phyloP scores from a whole-genome alignment of 148 eudicot genomes.

The Rhododendron vialii region DNA sequence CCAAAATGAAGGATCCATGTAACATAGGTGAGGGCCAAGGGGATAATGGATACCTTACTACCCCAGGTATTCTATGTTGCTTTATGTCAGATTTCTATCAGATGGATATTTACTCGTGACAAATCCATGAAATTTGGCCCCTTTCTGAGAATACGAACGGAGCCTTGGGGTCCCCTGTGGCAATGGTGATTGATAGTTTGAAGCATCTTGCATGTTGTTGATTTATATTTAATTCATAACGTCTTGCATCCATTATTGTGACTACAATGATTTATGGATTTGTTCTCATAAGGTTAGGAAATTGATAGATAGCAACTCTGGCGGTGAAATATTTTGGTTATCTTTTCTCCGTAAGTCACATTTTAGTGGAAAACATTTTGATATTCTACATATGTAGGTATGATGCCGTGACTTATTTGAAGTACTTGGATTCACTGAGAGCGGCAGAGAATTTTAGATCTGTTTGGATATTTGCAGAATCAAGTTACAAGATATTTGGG shows the following conservation, averaged over 20 bases:
- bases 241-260: background rate
- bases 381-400: conserved; percentile 48
- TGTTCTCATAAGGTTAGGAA: background rate
- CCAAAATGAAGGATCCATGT: no score
- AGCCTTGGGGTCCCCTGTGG: background rate
- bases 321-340: background rate
- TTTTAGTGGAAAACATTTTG: conserved; percentile 3
- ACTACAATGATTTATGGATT: background rate
- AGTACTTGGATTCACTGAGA: conserved; percentile 97
- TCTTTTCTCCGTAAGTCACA: background rate
- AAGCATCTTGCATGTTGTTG: background rate
- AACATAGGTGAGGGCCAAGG: background rate
- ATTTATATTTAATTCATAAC: background rate
- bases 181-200: background rate
- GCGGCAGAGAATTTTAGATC: conserved; percentile 97
- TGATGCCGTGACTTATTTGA: conserved; percentile 97
- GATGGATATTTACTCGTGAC: background rate
- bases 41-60: background rate
- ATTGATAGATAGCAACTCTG: background rate
- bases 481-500: conserved; percentile 93
- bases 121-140: background rate
- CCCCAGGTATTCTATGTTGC: background rate
- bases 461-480: conserved; percentile 98
- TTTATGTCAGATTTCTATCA: background rate
- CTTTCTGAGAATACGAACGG: background rate